Evolutionary conservation across 805 yeast genomes (phyloP), one percentile per base, ranked within the genome.

Genomic region (Saccharomyces kudriavzevii): DNA sequence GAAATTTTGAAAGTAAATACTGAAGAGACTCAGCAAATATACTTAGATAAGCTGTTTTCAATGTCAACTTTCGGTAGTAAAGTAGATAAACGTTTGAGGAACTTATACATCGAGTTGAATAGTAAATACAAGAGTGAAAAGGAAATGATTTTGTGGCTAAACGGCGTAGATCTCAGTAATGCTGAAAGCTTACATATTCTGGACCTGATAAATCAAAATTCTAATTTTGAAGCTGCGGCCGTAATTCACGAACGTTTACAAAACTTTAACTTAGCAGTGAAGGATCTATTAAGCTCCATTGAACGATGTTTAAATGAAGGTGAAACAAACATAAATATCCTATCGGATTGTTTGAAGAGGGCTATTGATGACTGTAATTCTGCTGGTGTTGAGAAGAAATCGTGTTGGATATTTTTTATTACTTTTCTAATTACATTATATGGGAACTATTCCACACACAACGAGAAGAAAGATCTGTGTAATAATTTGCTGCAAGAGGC

Each of bases 331-430:
- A 26, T 50, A 9, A 48, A 45, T 1, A 31, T 48, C 0, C 43
- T 59, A 40, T 51, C 50, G 29, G 49, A 45, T 4, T 59, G 52
- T 50, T 40, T 57, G 31, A 55, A 46, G 14, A 46, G 53, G n/a
- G 65, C 60, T 4, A 52, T 63, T 5, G 54, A 52, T 40, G 55
- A 57, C 13, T 48, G 58, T 8, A 47, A 56, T 30, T 46, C 27
- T 10, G 48, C 59, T 1, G 40, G n/a, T 2, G 52, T 40, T 11
- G 52, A 51, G 5, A 59, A 40, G 28, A 55, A 52, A 10, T 8
- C 31, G 5, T 59, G 62, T 40, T 68, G 71, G 70, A 51, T 62
- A 3, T 54, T 56, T 24, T 43, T 67, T 1, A 53, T 66, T 2
- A 58, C 65, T 11, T 58, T 58, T 46, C 49, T 67, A 25, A 52